Percentiles rank a stretch among this genome's conserved stretches.
These are phyloP conservation scores for Syncephalastrum sp. DNA, from an alignment of 371 early-diverging fungal species.

Conservation along the genomic window DNA sequence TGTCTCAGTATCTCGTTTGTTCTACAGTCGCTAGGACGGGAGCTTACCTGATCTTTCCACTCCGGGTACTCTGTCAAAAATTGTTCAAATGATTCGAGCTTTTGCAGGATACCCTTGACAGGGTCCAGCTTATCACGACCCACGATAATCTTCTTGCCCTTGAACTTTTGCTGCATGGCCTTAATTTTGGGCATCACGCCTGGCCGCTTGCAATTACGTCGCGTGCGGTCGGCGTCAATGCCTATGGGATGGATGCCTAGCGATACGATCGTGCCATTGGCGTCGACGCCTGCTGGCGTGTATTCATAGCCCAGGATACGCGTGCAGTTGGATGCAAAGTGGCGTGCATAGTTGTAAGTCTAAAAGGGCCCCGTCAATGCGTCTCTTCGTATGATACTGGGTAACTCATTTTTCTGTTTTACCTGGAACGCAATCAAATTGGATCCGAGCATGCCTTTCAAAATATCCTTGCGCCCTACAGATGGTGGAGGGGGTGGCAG, in stretches of 20 bases:
- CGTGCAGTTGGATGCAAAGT: conserved; percentile 92
- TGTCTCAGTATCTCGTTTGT: not conserved
- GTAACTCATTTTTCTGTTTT: conserved; percentile 3
- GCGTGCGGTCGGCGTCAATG: conserved; percentile 77
- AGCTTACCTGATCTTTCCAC: conserved; percentile 39
- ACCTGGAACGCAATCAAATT: conserved; percentile 92
- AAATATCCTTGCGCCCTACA: conserved; percentile 83
- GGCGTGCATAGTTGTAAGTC: conserved; percentile 96
- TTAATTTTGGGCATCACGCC: conserved; percentile 73
- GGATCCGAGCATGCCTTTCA: conserved; percentile 89
- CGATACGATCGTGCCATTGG: conserved; percentile 70
- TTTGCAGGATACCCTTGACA: conserved; percentile 98
- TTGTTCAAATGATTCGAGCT: conserved; percentile 92
- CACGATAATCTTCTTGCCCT: conserved; percentile 92
- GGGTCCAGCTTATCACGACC: conserved; percentile 98
- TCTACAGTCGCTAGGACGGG: too few relatives aligned
- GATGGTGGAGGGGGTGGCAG: not conserved
- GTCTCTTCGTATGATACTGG: too few relatives aligned
- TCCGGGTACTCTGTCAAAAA: conserved; percentile 91
- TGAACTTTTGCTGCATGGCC: conserved; percentile 81
- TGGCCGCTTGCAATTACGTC: conserved; percentile 37
- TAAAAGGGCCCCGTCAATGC: conserved; percentile 2
- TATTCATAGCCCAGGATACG: conserved; percentile 89
- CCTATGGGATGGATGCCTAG: conserved; percentile 97
- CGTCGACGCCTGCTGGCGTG: conserved; percentile 81